Conservation (phyloP, 2,329 filamentous ascomycete species). For the Aspergillus ruber region DNA sequence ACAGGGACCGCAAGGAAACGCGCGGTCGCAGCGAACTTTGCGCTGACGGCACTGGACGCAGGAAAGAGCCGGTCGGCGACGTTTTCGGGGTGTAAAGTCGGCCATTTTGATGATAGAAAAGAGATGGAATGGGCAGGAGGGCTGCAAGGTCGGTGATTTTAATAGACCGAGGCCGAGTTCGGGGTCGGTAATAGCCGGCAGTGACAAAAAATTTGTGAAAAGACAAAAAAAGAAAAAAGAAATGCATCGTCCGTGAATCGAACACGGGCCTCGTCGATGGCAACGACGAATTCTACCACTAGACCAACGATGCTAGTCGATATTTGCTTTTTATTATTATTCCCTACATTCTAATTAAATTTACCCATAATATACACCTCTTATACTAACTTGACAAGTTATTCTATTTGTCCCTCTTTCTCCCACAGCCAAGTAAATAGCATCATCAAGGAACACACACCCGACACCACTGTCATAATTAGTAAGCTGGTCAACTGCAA, state of each 20-base stretch:
- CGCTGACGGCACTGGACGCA: not conserved
- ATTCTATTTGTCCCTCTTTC: not conserved
- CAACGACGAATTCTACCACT: slow-evolving; percentile 42
- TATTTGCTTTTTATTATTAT: no score
- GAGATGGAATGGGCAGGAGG: not conserved
- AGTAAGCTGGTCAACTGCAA: not conserved
- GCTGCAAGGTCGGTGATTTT: not conserved
- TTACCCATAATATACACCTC: no score
- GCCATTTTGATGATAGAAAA: not conserved
- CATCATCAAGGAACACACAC: not conserved
- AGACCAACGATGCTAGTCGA: slow-evolving; percentile 35
- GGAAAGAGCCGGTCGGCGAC: not conserved
- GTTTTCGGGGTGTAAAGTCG: not conserved
- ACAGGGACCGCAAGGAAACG: not conserved
- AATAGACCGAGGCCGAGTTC: not conserved
- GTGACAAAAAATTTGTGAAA: not conserved
- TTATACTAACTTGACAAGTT: not conserved
- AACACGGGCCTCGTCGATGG: slow-evolving; percentile 43
- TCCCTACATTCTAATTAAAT: no score
- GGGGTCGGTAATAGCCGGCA: not conserved
- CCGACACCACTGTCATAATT: not conserved
- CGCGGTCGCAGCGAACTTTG: not conserved
- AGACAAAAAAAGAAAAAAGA: slow-evolving; percentile 5
- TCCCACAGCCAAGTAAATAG: not conserved
- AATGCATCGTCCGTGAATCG: slow-evolving; percentile 40